Conservation (phyloP, 768 basidiomycete species). For the Naganishia randhawae region DNA sequence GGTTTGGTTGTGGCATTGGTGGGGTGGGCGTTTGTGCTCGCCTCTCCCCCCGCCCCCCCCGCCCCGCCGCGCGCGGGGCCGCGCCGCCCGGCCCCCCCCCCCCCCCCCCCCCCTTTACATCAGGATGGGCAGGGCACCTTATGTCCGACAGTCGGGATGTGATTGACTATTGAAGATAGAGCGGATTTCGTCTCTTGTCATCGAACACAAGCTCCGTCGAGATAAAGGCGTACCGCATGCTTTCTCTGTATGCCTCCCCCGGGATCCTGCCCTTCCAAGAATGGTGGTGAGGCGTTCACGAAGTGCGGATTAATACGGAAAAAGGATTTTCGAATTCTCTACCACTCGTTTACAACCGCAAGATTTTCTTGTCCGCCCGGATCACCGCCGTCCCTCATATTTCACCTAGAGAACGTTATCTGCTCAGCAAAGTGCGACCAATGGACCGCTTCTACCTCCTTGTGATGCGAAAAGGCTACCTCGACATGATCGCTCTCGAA, state of each 20-base stretch:
- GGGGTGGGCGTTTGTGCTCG: too few relatives aligned
- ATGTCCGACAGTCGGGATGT: not conserved
- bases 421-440: slow-evolving; percentile 60
- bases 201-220: slow-evolving; percentile 60
- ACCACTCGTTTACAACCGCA: too few relatives aligned
- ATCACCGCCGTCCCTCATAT: slow-evolving; percentile 59
- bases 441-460: slow-evolving; percentile 50
- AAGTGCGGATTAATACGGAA: too few relatives aligned
- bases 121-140: slow-evolving; percentile 9
- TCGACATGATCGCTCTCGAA: slow-evolving; percentile 53
- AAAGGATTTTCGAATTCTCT: too few relatives aligned
- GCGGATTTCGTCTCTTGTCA: slow-evolving; percentile 58
- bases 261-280: slow-evolving; percentile 67
- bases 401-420: slow-evolving; percentile 56
- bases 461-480: slow-evolving; percentile 56
- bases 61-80: too few relatives aligned
- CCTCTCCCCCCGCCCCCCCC: too few relatives aligned
- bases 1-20: too few relatives aligned
- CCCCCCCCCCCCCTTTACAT: too few relatives aligned
- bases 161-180: slow-evolving; percentile 43
- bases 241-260: slow-evolving; percentile 63
- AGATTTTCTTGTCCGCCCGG: slow-evolving; percentile 65
- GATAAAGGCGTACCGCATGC: slow-evolving; percentile 64
- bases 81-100: too few relatives aligned
- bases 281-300: slow-evolving; percentile 58